Evolutionary conservation across 768 basidiomycete species (phyloP), one percentile per base, ranked within the genome.

Genomic region (Saitozyma sp.): DNA sequence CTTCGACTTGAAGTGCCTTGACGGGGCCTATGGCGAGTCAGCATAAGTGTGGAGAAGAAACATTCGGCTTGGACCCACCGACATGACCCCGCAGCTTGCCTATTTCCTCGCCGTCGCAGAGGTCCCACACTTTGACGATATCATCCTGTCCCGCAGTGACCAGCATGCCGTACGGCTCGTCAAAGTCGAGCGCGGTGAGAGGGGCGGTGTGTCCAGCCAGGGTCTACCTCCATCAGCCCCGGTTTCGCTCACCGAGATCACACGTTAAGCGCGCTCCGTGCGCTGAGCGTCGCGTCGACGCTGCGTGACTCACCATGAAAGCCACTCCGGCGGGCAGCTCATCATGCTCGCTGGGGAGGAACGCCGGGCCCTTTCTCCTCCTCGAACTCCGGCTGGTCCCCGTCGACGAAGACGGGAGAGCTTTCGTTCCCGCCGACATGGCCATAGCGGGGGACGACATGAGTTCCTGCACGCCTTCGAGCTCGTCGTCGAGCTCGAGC

Each of bases 331-430:
- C 86, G 9, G 96, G 96, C 39, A 99, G 83, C 57, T 96, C 92
- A 69, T 93, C 92, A 69, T 99, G 96, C 77, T 98, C 96, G 16
- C 93, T 96, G 5, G 96, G 96, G 52, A 99, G 78, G 83, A 99
- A 98, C 16, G 91, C 91, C 0, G 95, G 94, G 2, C 95, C 94
- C 84, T 87, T 89, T 56, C 88, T 83, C 71, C 89, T 80, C 50
- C 89, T 84, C 38, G 89, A 88, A 65, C 86, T 88, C 29, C 83
- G 73, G 17, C 60, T 56, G 1, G 67, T 48, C 42, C 83, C 13
- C 82, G 84, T 45, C 84, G 76, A 71, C 83, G 85, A 51, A 83
- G 73, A 56, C 81, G 80, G 68, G 14, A 68, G n/a, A 81, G 82
- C 50, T 77, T 76, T 45, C 76, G 67, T 67, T n/a, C 69, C 63